Evolutionary conservation across 2,329 filamentous ascomycete species (phyloP).

Genomic region (Tolypocladium inflatum): DNA sequence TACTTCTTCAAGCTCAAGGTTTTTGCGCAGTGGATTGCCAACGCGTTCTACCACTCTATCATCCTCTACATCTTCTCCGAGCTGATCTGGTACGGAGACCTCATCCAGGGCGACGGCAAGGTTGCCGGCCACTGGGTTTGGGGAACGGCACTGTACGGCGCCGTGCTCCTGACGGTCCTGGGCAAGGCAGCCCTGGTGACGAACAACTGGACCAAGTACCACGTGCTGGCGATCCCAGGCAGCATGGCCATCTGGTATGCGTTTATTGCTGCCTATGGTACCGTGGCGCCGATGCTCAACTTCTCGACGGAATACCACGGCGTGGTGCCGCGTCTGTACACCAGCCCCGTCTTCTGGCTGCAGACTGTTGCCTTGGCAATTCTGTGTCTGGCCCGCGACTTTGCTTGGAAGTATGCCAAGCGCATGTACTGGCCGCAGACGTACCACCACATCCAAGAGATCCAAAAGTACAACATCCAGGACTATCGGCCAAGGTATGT

Average conservation of each 20-base stretch:
- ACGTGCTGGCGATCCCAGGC: constrained; percentile 88
- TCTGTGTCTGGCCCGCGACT: constrained; percentile 77
- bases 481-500: constrained; percentile 88
- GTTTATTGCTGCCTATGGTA: constrained; percentile 82
- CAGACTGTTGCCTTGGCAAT: constrained; percentile 74
- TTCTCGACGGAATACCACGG: constrained; percentile 81
- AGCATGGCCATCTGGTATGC: constrained; percentile 86
- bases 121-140: constrained; percentile 94
- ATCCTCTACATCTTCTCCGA: constrained; percentile 81
- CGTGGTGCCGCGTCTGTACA: constrained; percentile 71
- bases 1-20: constrained; percentile 89
- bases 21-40: constrained; percentile 86
- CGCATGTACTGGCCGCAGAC: constrained; percentile 94
- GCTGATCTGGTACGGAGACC: constrained; percentile 73
- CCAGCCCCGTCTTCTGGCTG: constrained; percentile 80
- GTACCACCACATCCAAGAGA: constrained; percentile 98
- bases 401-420: constrained; percentile 95
- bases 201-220: constrained; percentile 98
- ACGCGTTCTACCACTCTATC: constrained; percentile 92
- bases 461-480: constrained; percentile 99
- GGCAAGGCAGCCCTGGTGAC: constrained; percentile 92
- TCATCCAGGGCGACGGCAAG: constrained; percentile 68
- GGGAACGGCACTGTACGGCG: constrained; percentile 90
- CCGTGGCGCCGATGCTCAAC: constrained; percentile 69
- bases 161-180: constrained; percentile 85